Evolutionary conservation across 1,139 yeast species (phyloP).

Genomic region (Schwanniomyces etchellsii): DNA sequence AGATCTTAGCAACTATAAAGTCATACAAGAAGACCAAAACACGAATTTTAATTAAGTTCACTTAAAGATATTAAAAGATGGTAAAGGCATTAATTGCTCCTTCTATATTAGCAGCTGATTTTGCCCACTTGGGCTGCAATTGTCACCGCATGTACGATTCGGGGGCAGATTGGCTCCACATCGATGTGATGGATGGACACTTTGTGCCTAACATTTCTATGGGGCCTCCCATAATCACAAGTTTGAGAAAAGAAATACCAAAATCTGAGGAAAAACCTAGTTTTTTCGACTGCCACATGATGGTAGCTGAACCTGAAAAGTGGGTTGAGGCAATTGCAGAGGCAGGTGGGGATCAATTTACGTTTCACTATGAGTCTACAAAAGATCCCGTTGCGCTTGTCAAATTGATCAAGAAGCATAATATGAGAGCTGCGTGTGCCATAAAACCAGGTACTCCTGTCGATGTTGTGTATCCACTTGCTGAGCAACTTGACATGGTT

Average conservation of each 20-base stretch:
- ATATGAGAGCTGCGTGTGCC: constrained; percentile 95
- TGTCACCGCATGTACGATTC: constrained; percentile 75
- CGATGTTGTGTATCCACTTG: constrained; percentile 73
- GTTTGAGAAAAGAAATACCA: constrained; percentile 76
- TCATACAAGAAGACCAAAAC: too few species aligned
- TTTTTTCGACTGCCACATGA: constrained; percentile 98
- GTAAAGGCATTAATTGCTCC: constrained; percentile 90
- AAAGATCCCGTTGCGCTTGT: constrained; percentile 72
- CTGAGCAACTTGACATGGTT: constrained; percentile 82
- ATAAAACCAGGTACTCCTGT: constrained; percentile 92
- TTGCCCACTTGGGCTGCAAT: constrained; percentile 81
- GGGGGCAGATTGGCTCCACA: constrained; percentile 91
- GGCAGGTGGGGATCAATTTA: constrained; percentile 94
- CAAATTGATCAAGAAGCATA: constrained; percentile 65
- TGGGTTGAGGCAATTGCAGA: constrained; percentile 94
- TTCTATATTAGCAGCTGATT: constrained; percentile 90
- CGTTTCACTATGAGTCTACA: constrained; percentile 95
- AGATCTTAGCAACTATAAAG: too few species aligned
- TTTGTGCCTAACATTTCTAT: constrained; percentile 94
- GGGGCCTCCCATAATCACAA: constrained; percentile 85
- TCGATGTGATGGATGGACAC: constrained; percentile 98
- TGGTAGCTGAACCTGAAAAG: constrained; percentile 91
- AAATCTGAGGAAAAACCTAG: constrained; percentile 38
- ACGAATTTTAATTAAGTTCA: too few species aligned
- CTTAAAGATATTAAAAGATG: constrained; percentile 35